A percentile compares a stretch with the other conserved stretches of the same genome.
Evolutionary conservation across 106 monocot genomes (phyloP).

Genomic region (Acorus gramineus): DNA sequence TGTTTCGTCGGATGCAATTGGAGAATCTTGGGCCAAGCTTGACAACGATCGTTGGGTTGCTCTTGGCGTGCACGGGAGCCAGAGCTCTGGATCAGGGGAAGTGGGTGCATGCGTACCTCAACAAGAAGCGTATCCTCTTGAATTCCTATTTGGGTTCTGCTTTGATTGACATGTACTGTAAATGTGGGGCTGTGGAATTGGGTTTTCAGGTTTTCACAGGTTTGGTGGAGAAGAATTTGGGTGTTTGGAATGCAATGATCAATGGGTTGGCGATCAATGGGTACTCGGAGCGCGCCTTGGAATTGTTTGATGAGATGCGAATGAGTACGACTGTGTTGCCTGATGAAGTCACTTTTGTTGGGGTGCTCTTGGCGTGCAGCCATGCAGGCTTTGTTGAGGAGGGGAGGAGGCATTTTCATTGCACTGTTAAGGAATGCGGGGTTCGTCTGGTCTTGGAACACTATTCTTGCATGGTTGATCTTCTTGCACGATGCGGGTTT

Average conservation of each 20-base stretch:
- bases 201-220: constrained; percentile 20
- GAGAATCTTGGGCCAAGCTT: not conserved
- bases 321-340: constrained; percentile 3
- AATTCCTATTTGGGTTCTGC: constrained; percentile 9
- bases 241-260: constrained; percentile 34
- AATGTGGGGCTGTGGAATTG: constrained; percentile 24
- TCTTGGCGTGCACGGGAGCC: not conserved
- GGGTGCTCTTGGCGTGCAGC: constrained; percentile 30
- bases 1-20: not conserved
- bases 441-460: too few species aligned
- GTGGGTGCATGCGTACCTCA: constrained; percentile 1
- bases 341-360: constrained; percentile 25
- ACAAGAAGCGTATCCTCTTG: not conserved
- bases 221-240: constrained; percentile 16
- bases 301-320: constrained; percentile 17
- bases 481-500: constrained; percentile 7
- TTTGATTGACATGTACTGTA: constrained; percentile 31
- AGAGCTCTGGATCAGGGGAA: not conserved
- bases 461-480: too few species aligned
- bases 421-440: not conserved
- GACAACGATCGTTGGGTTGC: not conserved
- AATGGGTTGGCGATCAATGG: constrained; percentile 31
- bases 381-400: constrained; percentile 34
- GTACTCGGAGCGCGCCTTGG: constrained; percentile 12
- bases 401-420: constrained; percentile 19